Evolutionary conservation across 257 asterid species (phyloP), one percentile per base, ranked within the genome.

Genomic region (Sherardia arvensis): DNA sequence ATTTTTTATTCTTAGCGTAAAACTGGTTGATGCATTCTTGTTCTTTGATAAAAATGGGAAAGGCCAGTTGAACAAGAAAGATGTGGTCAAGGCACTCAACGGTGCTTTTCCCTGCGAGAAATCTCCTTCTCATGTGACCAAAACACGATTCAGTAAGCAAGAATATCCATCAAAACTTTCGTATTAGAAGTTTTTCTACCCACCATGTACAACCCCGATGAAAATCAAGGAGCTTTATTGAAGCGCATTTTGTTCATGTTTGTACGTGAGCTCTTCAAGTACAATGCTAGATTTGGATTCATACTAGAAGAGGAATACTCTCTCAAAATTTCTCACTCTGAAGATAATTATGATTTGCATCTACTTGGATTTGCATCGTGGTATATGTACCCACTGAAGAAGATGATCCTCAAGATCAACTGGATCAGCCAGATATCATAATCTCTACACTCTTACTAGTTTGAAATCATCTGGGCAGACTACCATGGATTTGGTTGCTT

Each of bases 41-140:
- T 80, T 80, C 65, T 83, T 83, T 32, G 88, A 83, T 15, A 83
- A 80, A 62, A 74, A 63, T 54, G 85, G 86, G 10, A 79, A 71
- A 2, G 84, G 84, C 15, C 78, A 73, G 64, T 76, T 83, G 69
- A 73, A 67, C 56, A 75, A 73, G 74, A 78, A 83, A 61, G 82
- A 80, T 15, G 74, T 80, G 26, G 70, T 76, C 71, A 72, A 74
- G 75, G 86, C 80, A 43, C 66, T 83, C 32, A 80, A 80, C 14
- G 86, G 80, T 45, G 84, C 76, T 59, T 80, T 68, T 60, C 81
- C 83, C 7, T 45, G 27, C 66, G 86, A 83, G 74, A 83, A 72
- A 68, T 80, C 84, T 8, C 86, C 89, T 0, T 61, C 84, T 61
- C 86, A 76, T 59, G 74, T 78, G 25, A 80, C 83, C 27, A 70